These are phyloP conservation scores for Smallanthus sonchifolius DNA, from an alignment of 129 eudicot species.

Conservation along the genomic window DNA sequence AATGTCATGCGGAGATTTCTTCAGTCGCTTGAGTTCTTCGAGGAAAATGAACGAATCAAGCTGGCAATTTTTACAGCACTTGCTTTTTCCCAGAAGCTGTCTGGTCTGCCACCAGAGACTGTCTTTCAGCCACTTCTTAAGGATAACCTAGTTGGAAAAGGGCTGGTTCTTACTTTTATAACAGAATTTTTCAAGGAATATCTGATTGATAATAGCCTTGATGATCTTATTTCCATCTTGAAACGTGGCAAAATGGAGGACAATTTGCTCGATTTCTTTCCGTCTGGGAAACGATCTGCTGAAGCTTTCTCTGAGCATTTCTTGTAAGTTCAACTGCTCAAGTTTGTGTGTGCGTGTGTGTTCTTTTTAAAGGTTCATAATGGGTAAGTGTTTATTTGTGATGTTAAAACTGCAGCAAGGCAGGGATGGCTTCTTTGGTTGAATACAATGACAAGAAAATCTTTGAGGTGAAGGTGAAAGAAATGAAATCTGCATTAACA, in stretches of 20 bases:
- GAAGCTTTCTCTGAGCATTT: conserved; percentile 96
- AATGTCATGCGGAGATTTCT: conserved; percentile 91
- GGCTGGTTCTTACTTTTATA: conserved; percentile 84
- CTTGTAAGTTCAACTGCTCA: conserved; percentile 60
- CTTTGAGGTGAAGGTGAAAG: conserved; percentile 94
- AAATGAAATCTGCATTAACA: conserved; percentile 87
- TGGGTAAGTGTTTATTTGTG: neutral
- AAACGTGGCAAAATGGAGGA: conserved; percentile 96
- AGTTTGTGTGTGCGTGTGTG: neutral
- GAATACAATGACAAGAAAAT: conserved; percentile 85
- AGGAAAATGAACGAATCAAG: conserved; percentile 86
- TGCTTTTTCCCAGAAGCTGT: conserved; percentile 94
- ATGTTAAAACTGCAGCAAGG: conserved; percentile 50
- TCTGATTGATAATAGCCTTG: conserved; percentile 92
- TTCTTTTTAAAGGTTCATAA: neutral
- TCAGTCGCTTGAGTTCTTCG: conserved; percentile 93
- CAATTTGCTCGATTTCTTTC: conserved; percentile 85
- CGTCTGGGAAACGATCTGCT: conserved; percentile 79
- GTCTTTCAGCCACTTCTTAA: conserved; percentile 96
- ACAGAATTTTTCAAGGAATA: conserved; percentile 96
- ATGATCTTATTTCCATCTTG: conserved; percentile 83
- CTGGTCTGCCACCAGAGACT: conserved; percentile 96
- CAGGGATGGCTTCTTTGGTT: conserved; percentile 72
- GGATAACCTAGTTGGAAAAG: conserved; percentile 94
- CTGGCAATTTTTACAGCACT: conserved; percentile 96